phyloP scores from a whole-genome alignment of 257 asterid species.

The Ophiorrhiza pumila region DNA sequence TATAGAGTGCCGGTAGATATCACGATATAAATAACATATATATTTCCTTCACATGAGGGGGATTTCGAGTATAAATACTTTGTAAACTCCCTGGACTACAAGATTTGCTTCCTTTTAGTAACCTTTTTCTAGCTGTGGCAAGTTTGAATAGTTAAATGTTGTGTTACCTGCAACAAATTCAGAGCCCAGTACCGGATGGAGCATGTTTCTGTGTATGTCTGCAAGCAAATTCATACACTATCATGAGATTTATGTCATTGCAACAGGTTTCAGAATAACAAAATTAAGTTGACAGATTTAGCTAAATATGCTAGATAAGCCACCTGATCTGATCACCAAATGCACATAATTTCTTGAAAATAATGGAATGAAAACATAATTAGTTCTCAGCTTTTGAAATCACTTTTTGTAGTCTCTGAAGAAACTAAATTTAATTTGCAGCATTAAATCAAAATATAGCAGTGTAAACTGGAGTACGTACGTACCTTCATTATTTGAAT shows the following conservation, averaged over 20 bases:
- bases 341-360: background rate
- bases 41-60: background rate
- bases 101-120: no score
- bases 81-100: background rate
- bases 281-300: no score
- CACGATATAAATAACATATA: background rate
- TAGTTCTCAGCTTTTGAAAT: background rate
- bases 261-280: background rate
- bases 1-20: no score
- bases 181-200: slow-evolving; percentile 34
- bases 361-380: background rate
- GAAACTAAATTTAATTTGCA: background rate
- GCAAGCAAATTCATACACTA: slow-evolving; percentile 13
- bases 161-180: slow-evolving; percentile 33
- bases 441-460: background rate
- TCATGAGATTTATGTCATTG: background rate
- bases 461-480: slow-evolving; percentile 17
- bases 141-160: background rate
- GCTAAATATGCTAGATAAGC: no score
- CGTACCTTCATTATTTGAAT: slow-evolving; percentile 34
- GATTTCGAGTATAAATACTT: background rate
- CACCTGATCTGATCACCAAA: background rate
- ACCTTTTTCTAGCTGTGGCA: background rate
- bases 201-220: slow-evolving; percentile 37
- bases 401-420: background rate